phyloP scores from a whole-genome alignment of 2,329 filamentous ascomycete species.

The Fusarium annulatum region DNA sequence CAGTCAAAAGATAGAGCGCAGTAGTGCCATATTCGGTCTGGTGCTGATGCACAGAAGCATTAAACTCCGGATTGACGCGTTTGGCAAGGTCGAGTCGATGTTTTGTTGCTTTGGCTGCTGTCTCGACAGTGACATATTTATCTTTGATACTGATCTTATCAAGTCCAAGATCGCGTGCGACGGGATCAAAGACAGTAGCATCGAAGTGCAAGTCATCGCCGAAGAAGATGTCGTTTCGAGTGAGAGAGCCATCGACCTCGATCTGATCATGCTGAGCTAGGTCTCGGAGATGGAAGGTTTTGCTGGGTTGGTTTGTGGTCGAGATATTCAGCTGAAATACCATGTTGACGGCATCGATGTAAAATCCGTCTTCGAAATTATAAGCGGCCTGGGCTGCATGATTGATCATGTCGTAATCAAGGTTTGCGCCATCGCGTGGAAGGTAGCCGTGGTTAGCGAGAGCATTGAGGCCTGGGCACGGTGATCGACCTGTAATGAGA shows the following conservation, averaged over 20 bases:
- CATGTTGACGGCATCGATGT: not conserved
- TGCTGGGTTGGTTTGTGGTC: not conserved
- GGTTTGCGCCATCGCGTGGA: not conserved
- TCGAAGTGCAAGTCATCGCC: not conserved
- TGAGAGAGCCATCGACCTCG: not conserved
- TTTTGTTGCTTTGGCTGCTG: not conserved
- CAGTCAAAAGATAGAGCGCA: not conserved
- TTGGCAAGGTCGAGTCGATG: not conserved
- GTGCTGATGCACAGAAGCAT: not conserved
- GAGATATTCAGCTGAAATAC: not conserved
- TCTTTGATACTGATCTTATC: not conserved
- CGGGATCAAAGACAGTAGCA: not conserved
- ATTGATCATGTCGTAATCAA: not conserved
- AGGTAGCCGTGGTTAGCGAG: not conserved
- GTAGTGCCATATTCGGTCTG: not conserved
- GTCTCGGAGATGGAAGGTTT: not conserved
- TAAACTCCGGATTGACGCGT: not conserved
- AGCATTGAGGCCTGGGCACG: not conserved
- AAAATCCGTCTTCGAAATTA: not conserved
- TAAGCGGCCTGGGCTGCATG: not conserved
- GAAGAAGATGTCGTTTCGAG: not conserved
- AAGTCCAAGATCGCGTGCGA: not conserved
- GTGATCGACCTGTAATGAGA: not conserved
- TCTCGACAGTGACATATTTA: not conserved
- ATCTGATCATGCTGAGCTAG: not conserved